Conservation (phyloP, 306 rosid genomes). For the Cucumis sativus region Cucumber_9930_V3 NC_026660.2:7061501-7062000, state of each 20-base stretch:
- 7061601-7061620: not conserved
- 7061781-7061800: no score
- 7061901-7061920: no score
- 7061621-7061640: not conserved
- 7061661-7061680: not conserved
- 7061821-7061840: no score
- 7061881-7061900: no score
- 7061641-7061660: not conserved
- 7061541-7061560: not conserved
- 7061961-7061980: no score
- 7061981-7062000: no score
- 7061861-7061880: no score
- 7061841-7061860: no score
- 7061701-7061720: not conserved
- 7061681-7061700: not conserved
- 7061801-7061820: no score
- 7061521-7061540: not conserved
- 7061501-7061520: not conserved
- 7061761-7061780: not conserved
- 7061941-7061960: no score
- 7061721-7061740: not conserved
- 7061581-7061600: not conserved
- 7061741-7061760: not conserved
- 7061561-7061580: not conserved
- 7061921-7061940: no score